Base-by-base conservation (phyloP, 192 early-diverging fungal genomes). In the Chytriomyces hyalinus region DNA sequence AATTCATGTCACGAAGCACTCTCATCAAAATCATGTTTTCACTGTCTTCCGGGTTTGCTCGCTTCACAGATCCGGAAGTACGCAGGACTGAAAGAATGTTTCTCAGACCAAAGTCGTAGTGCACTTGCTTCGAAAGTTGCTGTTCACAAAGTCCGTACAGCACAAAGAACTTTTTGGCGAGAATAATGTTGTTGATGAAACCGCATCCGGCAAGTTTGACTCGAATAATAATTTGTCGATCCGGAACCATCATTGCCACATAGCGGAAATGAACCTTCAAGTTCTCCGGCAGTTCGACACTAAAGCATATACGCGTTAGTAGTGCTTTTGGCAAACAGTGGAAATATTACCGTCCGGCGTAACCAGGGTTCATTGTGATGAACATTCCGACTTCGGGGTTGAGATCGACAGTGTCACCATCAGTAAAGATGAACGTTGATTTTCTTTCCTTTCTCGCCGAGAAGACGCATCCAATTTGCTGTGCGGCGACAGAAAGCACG, bases 351-450 rank as follows among this genome's bases (percentile, higher is more conserved):
- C 71, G 71, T 49, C 89, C 89, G 50, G 89, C 89, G 65, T 90
- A 90, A 68, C 89, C 89, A 75, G 89, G 89, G 69, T 90, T 90
- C 89, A 90, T 90, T 11, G 89, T 90, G 73, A 90, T 90, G 76
- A 90, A 90, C 85, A 90, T 87, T 53, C 88, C 88, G 13, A 90
- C 86, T 79, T 90, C 89, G 26, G 89, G 89, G 67, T 90, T 90
- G 15, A 90, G 84, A n/a, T 90, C 89, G 13, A 90, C 89, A 20
- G 85, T 87, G 71, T 90, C 89, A 20, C 89, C 89, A 67, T 90
- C 89, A 17, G 89, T 90, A 65, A 90, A 90, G n/a, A 90, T 82
- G 70, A 90, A 90, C 6, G 84, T 78, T 22, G 83, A 73, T 65
- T 90, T 90, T 48, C 89, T 45, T 68, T 90, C 89, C 51, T 90